phyloP scores from a whole-genome alignment of 345 rosid species.

The Corchorus capsularis region DNA sequence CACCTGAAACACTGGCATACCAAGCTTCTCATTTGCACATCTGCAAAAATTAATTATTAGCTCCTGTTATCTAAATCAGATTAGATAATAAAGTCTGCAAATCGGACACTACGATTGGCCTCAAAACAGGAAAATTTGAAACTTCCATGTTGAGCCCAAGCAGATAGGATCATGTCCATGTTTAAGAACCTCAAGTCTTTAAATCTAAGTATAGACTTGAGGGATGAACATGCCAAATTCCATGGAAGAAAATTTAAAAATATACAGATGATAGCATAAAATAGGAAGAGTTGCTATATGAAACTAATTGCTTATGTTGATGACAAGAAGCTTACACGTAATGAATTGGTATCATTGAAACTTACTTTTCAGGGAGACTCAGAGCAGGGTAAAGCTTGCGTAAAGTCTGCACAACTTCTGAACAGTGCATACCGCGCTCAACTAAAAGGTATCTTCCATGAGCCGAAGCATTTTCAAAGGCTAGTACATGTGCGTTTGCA shows the following conservation, averaged over 20 bases:
- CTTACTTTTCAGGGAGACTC: conserved; percentile 31
- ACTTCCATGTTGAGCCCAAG: background rate
- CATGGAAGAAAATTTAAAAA: background rate
- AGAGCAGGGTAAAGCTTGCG: conserved; percentile 30
- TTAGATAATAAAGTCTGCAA: background rate
- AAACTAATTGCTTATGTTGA: background rate
- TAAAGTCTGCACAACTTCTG: conserved; percentile 20
- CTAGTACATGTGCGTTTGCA: conserved; percentile 53
- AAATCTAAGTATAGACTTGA: background rate
- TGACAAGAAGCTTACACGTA: background rate
- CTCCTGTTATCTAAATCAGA: background rate
- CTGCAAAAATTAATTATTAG: background rate
- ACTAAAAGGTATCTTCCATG: conserved; percentile 45
- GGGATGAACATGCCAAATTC: background rate
- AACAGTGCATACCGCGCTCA: conserved; percentile 20
- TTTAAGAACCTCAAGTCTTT: background rate
- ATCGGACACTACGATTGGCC: background rate
- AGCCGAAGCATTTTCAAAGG: conserved; percentile 48
- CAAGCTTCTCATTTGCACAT: conserved; percentile 13
- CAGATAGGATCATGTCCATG: background rate
- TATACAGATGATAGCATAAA: background rate
- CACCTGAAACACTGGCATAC: conserved; percentile 32
- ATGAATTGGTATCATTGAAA: background rate
- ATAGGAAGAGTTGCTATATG: background rate
- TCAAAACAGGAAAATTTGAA: background rate